Conservation (phyloP, 331 rosid species). For the Malus hybrid region DNA sequence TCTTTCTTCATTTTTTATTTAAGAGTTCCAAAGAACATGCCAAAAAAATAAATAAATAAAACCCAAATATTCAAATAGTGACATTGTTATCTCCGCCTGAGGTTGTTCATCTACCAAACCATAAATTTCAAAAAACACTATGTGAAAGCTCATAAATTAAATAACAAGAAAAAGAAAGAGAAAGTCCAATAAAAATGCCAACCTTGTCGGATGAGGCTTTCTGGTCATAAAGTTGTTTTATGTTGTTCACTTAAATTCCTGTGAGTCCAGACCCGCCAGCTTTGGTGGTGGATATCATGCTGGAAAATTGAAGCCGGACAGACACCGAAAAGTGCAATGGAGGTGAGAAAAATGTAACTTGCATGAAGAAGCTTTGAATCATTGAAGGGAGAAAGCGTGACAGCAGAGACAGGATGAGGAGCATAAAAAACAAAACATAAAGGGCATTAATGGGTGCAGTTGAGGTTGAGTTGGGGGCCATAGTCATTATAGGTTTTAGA, state of each 20-base stretch:
- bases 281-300: neutral
- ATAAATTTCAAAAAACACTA: conserved; percentile 8
- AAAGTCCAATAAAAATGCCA: neutral
- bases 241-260: conserved; percentile 7
- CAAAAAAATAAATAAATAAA: neutral
- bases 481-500: conserved; percentile 38
- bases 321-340: conserved; percentile 5
- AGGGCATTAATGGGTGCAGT: conserved; percentile 29
- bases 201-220: conserved; percentile 33
- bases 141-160: neutral
- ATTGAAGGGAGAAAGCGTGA: neutral
- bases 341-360: neutral
- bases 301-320: neutral
- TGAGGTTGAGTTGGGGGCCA: conserved; percentile 20
- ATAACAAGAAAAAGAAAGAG: neutral
- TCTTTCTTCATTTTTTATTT: neutral
- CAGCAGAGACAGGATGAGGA: neutral
- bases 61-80: conserved; percentile 6
- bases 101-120: conserved; percentile 75
- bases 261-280: neutral
- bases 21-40: conserved; percentile 10
- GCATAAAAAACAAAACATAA: no score
- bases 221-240: neutral
- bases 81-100: conserved; percentile 53
- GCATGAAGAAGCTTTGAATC: neutral